Evolutionary conservation across 805 yeast genomes (phyloP).

Genomic region (Nakazawaea populi): DNA sequence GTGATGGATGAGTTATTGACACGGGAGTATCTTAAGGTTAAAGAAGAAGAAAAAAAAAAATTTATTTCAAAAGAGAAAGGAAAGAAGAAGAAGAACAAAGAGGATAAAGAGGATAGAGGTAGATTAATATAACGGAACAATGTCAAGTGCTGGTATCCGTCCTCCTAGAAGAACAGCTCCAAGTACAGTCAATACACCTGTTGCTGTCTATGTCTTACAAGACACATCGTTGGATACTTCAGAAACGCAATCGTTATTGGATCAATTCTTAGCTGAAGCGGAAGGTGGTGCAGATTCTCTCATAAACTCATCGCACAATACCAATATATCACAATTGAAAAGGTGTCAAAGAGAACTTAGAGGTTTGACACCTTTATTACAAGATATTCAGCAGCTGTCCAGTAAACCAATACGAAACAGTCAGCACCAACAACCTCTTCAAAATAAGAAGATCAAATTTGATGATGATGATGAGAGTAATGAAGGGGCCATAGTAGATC

Average conservation of each 20-base stretch:
- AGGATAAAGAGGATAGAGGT: background rate
- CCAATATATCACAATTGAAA: constrained; percentile 26
- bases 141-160: constrained; percentile 27
- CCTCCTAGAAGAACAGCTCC: constrained; percentile 36
- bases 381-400: constrained; percentile 14
- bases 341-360: constrained; percentile 30
- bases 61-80: background rate
- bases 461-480: constrained; percentile 12
- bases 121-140: background rate
- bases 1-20: too few relatives aligned
- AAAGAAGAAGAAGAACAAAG: background rate
- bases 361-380: constrained; percentile 29
- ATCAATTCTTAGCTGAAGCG: constrained; percentile 19
- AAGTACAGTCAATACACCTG: constrained; percentile 44
- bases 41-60: too few relatives aligned
- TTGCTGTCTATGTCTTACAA: constrained; percentile 27
- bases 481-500: background rate
- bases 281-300: constrained; percentile 13
- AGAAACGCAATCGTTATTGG: constrained; percentile 19
- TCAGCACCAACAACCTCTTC: constrained; percentile 1
- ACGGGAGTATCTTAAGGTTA: too few relatives aligned
- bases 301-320: constrained; percentile 14
- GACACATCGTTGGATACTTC: constrained; percentile 14
- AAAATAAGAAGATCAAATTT: constrained; percentile 17
- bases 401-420: background rate